Evolutionary conservation across 257 asterid genomes (phyloP).

Genomic region (Leptodermis oblonga): DNA sequence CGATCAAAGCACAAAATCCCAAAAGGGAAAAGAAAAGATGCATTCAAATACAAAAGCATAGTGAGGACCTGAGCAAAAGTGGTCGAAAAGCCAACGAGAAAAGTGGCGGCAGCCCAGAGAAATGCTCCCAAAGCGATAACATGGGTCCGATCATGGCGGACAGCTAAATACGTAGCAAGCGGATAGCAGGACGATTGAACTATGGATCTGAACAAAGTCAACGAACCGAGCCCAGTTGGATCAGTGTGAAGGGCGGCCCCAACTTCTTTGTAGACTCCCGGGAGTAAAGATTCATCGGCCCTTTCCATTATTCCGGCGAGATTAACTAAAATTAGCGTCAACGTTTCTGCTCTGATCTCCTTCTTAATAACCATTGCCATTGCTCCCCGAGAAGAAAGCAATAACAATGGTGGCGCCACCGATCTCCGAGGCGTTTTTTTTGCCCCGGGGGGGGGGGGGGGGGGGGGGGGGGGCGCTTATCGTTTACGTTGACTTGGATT

Average conservation of each 20-base stretch:
- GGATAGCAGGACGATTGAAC: conserved; percentile 87
- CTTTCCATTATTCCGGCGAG: conserved; percentile 87
- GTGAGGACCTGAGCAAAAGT: conserved; percentile 55
- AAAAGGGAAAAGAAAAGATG: neutral
- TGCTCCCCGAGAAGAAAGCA: neutral
- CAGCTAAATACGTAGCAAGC: conserved; percentile 71
- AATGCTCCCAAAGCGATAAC: conserved; percentile 76
- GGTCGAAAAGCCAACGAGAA: conserved; percentile 46
- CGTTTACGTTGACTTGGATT: neutral
- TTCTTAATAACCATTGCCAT: conserved; percentile 15
- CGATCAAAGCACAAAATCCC: neutral
- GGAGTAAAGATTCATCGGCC: conserved; percentile 79
- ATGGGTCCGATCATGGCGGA: conserved; percentile 67
- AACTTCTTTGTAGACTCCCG: conserved; percentile 84
- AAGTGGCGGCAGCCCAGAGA: conserved; percentile 85
- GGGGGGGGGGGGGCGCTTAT: too few species aligned
- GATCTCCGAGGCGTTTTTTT: too few species aligned
- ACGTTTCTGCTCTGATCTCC: conserved; percentile 42
- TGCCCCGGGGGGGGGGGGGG: too few species aligned
- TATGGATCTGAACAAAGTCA: conserved; percentile 67
- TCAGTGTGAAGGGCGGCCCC: conserved; percentile 80
- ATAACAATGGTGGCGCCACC: neutral
- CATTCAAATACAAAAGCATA: neutral
- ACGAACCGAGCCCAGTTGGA: conserved; percentile 78
- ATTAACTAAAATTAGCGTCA: conserved; percentile 61